These are phyloP conservation scores for Cryptosporidium bovis DNA, from an alignment of 169 alveolate genomes.

Conservation along the genomic window DNA sequence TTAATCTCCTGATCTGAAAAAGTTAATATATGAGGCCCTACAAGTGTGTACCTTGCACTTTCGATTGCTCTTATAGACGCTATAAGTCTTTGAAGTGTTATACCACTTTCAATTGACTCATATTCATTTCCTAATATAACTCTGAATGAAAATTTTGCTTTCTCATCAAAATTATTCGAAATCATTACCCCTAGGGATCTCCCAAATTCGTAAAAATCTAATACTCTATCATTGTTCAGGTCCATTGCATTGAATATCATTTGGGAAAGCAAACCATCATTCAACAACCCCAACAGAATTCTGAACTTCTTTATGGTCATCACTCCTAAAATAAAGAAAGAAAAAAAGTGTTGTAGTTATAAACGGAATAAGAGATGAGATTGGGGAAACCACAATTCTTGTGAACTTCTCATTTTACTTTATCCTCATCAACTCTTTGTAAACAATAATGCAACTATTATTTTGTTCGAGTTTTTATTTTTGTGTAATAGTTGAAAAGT, in stretches of 20 bases:
- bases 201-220: slow-evolving; percentile 84
- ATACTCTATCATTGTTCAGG: slow-evolving; percentile 79
- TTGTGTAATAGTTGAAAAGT: too few species aligned
- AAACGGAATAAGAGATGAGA: background rate
- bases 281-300: slow-evolving; percentile 74
- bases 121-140: slow-evolving; percentile 69
- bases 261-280: slow-evolving; percentile 69
- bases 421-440: background rate
- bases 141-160: slow-evolving; percentile 81
- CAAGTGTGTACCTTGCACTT: slow-evolving; percentile 72
- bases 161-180: slow-evolving; percentile 80
- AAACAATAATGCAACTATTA: too few species aligned
- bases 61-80: slow-evolving; percentile 73
- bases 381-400: background rate
- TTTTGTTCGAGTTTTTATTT: too few species aligned
- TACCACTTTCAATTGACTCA: slow-evolving; percentile 71
- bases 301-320: slow-evolving; percentile 70
- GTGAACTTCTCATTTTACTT: background rate
- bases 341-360: background rate
- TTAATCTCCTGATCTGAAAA: slow-evolving; percentile 68
- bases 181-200: slow-evolving; percentile 83
- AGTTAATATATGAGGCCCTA: slow-evolving; percentile 63
- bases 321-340: slow-evolving; percentile 19
- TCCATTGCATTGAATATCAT: slow-evolving; percentile 86
- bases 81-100: slow-evolving; percentile 62